Evolutionary conservation across 1,139 yeast species (phyloP).

Genomic region (Suzukiozyma palmioleophila): DNA sequence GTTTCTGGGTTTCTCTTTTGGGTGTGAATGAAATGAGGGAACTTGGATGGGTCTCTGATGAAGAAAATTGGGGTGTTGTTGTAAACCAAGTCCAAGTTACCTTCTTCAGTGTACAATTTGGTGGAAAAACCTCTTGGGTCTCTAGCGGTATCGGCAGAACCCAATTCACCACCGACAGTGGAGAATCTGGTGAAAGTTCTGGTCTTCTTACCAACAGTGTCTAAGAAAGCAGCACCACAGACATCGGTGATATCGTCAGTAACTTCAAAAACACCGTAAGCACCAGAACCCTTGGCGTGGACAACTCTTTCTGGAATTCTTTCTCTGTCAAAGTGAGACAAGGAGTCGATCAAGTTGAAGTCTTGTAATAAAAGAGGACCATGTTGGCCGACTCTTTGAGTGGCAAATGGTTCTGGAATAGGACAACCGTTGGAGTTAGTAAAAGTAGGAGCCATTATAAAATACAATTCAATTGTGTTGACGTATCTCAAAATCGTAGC

Average conservation of each 20-base stretch:
- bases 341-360: conserved; percentile 68
- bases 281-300: conserved; percentile 89
- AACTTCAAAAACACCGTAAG: conserved; percentile 73
- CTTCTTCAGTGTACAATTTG: conserved; percentile 83
- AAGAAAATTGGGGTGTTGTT: conserved; percentile 89
- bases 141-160: conserved; percentile 82
- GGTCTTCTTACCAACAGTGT: conserved; percentile 72
- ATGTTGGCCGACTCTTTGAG: conserved; percentile 68
- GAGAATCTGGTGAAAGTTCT: conserved; percentile 73
- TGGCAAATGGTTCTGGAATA: conserved; percentile 61
- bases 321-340: conserved; percentile 84
- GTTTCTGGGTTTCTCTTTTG: conserved; percentile 80
- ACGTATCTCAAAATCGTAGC: not conserved
- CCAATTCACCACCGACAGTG: conserved; percentile 86
- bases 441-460: conserved; percentile 38
- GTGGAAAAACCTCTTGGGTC: conserved; percentile 88
- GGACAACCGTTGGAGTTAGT: conserved; percentile 77
- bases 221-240: conserved; percentile 66
- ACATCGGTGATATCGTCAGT: conserved; percentile 80
- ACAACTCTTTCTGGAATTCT: conserved; percentile 88
- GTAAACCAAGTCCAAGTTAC: conserved; percentile 83
- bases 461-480: not conserved
- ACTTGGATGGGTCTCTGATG: conserved; percentile 81
- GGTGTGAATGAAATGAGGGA: conserved; percentile 86
- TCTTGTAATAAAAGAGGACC: conserved; percentile 80